Evolutionary conservation across 179 eudicot genomes (phyloP).

Genomic region (Spinacia oleracea): DNA sequence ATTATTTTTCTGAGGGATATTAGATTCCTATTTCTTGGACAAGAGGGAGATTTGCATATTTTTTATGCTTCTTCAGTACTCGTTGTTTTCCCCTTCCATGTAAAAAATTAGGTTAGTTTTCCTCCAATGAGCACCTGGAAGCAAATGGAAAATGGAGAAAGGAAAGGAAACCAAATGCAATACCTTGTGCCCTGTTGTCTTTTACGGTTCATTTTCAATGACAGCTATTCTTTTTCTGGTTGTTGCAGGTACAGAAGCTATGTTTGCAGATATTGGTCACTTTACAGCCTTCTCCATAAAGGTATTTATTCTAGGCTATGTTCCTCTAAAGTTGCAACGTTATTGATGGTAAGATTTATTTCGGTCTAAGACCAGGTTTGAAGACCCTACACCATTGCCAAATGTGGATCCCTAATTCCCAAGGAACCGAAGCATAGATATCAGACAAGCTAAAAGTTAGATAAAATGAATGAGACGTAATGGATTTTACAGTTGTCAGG

Average conservation of each 20-base stretch:
- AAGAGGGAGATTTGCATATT: neutral
- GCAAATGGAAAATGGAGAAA: neutral
- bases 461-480: neutral
- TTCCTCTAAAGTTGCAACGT: neutral
- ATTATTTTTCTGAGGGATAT: neutral
- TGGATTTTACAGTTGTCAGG: neutral
- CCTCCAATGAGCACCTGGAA: neutral
- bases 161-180: neutral
- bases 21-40: neutral
- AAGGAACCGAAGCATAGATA: neutral
- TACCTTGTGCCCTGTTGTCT: neutral
- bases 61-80: neutral
- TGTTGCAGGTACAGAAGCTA: conserved; percentile 87
- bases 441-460: neutral
- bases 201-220: conserved; percentile 11
- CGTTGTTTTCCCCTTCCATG: neutral
- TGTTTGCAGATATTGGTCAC: conserved; percentile 99
- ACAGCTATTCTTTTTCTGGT: conserved; percentile 22
- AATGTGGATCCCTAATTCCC: neutral
- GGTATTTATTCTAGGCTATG: conserved; percentile 40
- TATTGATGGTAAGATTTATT: neutral
- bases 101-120: neutral
- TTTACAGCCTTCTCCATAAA: conserved; percentile 67
- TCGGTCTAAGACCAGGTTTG: too few relatives aligned
- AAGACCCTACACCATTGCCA: neutral